These are phyloP conservation scores for Endotrypanum monterogeii DNA, from an alignment of 208 protist species.

Conservation along the genomic window DNA sequence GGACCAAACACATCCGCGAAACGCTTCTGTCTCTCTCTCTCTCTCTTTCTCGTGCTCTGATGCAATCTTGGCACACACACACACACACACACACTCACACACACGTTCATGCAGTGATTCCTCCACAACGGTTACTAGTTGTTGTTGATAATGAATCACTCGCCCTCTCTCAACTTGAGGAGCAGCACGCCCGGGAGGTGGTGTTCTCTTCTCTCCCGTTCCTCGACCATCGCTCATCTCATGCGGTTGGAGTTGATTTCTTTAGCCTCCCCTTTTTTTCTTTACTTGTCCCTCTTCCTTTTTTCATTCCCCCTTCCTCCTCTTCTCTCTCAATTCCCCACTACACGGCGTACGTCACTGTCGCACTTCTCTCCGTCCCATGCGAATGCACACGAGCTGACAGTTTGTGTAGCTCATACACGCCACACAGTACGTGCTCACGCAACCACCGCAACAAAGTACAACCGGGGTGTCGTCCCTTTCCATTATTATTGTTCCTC, in stretches of 20 bases:
- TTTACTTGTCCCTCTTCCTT: neutral
- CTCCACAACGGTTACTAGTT: too few species aligned
- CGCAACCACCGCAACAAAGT: constrained; percentile 3
- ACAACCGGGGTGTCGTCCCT: neutral
- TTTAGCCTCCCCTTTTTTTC: neutral
- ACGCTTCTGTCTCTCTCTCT: too few species aligned
- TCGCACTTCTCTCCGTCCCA: too few species aligned
- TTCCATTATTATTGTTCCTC: neutral
- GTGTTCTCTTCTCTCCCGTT: too few species aligned
- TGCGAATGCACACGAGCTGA: neutral
- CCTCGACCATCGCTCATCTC: neutral
- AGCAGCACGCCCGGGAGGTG: neutral
- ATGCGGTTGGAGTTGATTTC: too few species aligned
- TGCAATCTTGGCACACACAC: neutral
- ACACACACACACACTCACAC: neutral
- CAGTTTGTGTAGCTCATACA: neutral
- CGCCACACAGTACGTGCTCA: neutral
- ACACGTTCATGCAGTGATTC: neutral
- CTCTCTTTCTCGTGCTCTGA: too few species aligned
- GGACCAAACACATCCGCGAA: too few species aligned
- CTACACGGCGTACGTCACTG: too few species aligned
- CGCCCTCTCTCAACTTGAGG: neutral
- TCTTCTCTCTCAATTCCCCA: too few species aligned
- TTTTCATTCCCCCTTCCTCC: neutral
- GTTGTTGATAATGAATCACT: neutral